phyloP scores from a whole-genome alignment of 2,329 filamentous ascomycete genomes.

The Aspergillus carbonarius region DNA sequence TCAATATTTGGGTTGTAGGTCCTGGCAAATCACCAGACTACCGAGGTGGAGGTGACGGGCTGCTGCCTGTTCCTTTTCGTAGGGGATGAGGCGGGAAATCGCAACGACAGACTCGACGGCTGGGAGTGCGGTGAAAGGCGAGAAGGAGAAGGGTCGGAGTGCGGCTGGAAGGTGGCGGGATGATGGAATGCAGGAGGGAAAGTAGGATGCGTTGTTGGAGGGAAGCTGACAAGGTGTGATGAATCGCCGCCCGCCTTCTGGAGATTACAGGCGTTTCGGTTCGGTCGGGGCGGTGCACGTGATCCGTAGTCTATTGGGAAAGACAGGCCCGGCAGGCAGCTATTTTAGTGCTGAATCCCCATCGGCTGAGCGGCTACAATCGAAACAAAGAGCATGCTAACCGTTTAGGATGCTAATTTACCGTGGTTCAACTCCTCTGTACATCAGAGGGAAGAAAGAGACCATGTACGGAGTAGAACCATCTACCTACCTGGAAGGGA shows the following conservation, averaged over 20 bases:
- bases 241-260: conserved; percentile 25
- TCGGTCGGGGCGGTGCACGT: conserved; percentile 26
- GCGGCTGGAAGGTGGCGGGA: conserved; percentile 5
- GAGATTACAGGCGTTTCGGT: conserved; percentile 26
- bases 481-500: not conserved
- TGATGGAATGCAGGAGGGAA: conserved; percentile 5
- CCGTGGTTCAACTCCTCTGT: not conserved
- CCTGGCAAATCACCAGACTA: conserved; percentile 19
- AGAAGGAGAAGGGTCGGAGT: not conserved
- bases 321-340: conserved; percentile 18
- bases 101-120: conserved; percentile 3
- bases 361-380: conserved; percentile 12
- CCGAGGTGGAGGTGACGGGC: conserved; percentile 14
- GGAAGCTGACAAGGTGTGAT: conserved; percentile 28
- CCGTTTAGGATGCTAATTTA: not conserved
- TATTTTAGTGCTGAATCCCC: conserved; percentile 13
- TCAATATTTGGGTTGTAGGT: conserved; percentile 12
- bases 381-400: conserved; percentile 21
- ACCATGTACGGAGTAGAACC: not conserved
- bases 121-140: not conserved
- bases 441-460: not conserved
- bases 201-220: conserved; percentile 11
- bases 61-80: conserved; percentile 14
- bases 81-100: conserved; percentile 5
- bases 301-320: conserved; percentile 15